Percentiles rank a stretch among this genome's conserved stretches.
Conservation (phyloP, 805 yeast genomes). For the Ogataea pilisensis region DNA sequence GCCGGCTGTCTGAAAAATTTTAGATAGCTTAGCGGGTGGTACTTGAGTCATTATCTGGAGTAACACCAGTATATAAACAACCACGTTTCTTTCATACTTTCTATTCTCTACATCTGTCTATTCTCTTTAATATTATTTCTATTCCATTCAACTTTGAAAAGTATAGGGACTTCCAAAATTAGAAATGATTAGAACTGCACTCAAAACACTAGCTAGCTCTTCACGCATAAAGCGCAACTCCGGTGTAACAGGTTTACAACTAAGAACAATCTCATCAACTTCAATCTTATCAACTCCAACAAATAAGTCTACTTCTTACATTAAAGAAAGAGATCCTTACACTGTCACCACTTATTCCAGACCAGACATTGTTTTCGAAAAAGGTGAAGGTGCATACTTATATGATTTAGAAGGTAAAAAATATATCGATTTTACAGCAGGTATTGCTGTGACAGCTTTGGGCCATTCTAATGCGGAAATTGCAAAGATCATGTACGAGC, state of each 20-base stretch:
- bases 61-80: too few relatives aligned
- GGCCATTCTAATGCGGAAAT: conserved; percentile 83
- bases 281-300: conserved; percentile 8
- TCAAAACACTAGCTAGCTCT: background rate
- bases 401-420: conserved; percentile 77
- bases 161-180: too few relatives aligned
- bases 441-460: conserved; percentile 93
- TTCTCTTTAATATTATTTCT: too few relatives aligned
- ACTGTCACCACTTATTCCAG: conserved; percentile 77
- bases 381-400: conserved; percentile 76
- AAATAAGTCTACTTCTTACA: conserved; percentile 33
- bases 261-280: conserved; percentile 1
- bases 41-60: conserved; percentile 1
- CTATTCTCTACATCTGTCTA: too few relatives aligned
- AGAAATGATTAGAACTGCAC: conserved; percentile 4
- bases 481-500: conserved; percentile 66
- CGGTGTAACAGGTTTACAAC: too few relatives aligned
- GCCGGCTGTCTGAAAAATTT: conserved; percentile 1
- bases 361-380: conserved; percentile 70
- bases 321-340: conserved; percentile 46
- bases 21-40: background rate
- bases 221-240: background rate
- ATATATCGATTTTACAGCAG: conserved; percentile 89
- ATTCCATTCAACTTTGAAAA: too few relatives aligned
- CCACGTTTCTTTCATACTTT: background rate